A percentile compares a stretch with the other conserved stretches of the same genome.
phyloP scores from a whole-genome alignment of 192 early-diverging fungal genomes.

The Oehlia diaphana region DNA sequence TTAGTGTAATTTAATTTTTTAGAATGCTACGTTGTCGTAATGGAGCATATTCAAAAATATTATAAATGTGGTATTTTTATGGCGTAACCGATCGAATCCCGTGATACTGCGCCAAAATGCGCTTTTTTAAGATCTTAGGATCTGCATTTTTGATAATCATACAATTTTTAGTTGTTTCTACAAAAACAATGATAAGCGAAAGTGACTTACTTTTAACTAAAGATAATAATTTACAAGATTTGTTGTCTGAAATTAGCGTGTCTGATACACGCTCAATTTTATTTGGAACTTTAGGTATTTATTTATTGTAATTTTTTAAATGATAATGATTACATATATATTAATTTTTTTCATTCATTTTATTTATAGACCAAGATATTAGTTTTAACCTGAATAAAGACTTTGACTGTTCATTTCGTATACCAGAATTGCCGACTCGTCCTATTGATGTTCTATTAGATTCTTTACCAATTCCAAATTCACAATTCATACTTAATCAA shows the following conservation, averaged over 20 bases:
- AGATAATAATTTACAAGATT: background rate
- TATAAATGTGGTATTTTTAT: too few species aligned
- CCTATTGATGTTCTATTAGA: constrained; percentile 1
- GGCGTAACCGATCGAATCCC: too few species aligned
- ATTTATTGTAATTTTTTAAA: background rate
- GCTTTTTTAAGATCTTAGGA: too few species aligned
- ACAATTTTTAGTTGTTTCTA: too few species aligned
- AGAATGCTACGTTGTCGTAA: too few species aligned
- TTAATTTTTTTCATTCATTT: background rate
- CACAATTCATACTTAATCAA: background rate
- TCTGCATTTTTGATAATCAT: too few species aligned
- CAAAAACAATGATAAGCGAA: background rate
- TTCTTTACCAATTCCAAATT: constrained; percentile 1
- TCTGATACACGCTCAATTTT: background rate
- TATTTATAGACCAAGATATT: background rate
- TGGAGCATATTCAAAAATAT: too few species aligned
- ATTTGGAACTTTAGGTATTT: background rate
- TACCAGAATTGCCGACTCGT: background rate
- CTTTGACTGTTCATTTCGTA: background rate
- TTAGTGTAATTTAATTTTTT: too few species aligned
- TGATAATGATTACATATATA: background rate
- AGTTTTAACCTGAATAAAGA: background rate
- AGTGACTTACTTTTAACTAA: background rate
- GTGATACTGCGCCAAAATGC: too few species aligned
- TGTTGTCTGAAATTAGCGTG: background rate